Evolutionary conservation across 176 grass and related monocot genomes (phyloP).

Genomic region (Avena atlantica): DNA sequence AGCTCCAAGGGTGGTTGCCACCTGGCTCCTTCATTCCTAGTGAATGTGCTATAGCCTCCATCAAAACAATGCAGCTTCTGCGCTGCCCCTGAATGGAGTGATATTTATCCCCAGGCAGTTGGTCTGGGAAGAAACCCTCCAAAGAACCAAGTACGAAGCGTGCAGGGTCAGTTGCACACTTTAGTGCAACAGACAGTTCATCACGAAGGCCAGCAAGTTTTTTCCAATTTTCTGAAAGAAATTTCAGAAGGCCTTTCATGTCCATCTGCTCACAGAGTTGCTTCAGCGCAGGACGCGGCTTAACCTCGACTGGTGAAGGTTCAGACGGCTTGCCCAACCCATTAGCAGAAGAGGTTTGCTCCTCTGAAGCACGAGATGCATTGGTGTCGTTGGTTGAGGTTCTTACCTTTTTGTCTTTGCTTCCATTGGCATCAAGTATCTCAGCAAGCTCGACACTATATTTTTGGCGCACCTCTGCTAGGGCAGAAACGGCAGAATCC

Average conservation of each 20-base stretch:
- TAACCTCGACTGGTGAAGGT: slow-evolving; percentile 54
- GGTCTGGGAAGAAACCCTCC: slow-evolving; percentile 76
- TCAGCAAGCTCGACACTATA: slow-evolving; percentile 77
- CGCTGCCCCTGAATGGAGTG: slow-evolving; percentile 61
- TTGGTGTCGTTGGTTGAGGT: slow-evolving; percentile 60
- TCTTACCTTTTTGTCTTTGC: slow-evolving; percentile 82
- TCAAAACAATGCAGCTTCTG: slow-evolving; percentile 85
- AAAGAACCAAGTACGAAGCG: slow-evolving; percentile 81
- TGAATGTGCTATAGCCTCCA: slow-evolving; percentile 75
- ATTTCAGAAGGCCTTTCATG: slow-evolving; percentile 78
- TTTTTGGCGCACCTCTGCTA: slow-evolving; percentile 77
- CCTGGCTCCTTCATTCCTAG: slow-evolving; percentile 53
- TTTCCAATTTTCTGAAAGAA: slow-evolving; percentile 77
- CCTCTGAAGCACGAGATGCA: slow-evolving; percentile 66
- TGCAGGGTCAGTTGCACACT: slow-evolving; percentile 85
- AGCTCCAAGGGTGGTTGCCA: slow-evolving; percentile 68
- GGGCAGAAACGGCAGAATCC: slow-evolving; percentile 68
- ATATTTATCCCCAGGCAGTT: slow-evolving; percentile 61
- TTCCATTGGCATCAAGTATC: slow-evolving; percentile 68
- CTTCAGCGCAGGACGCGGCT: slow-evolving; percentile 67
- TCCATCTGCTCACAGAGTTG: slow-evolving; percentile 90
- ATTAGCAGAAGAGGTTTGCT: slow-evolving; percentile 62
- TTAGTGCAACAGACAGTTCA: slow-evolving; percentile 77
- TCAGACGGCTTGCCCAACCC: slow-evolving; percentile 51
- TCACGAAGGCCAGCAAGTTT: slow-evolving; percentile 64